Evolutionary conservation across 73 alveolate genomes (phyloP).

Genomic region (Effrenium voratum): DNA sequence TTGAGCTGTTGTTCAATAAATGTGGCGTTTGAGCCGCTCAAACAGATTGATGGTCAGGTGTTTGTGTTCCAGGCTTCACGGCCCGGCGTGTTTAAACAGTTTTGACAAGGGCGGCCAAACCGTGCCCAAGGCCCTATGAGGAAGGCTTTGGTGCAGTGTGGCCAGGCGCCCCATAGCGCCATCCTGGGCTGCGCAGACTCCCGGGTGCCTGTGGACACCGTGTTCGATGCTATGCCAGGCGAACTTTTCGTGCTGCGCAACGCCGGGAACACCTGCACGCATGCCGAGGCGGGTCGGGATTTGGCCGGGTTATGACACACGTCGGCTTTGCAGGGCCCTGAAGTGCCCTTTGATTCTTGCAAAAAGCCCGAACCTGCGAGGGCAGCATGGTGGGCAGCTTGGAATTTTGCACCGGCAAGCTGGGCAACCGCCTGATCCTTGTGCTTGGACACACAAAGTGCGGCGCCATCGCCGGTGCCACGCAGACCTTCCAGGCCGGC

Average conservation of each 20-base stretch:
- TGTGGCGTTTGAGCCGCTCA: too few species aligned
- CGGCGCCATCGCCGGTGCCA: constrained; percentile 67
- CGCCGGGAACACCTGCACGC: constrained; percentile 74
- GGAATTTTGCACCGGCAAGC: constrained; percentile 65
- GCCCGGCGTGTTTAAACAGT: too few species aligned
- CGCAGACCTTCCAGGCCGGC: neutral
- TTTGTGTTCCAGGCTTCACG: too few species aligned
- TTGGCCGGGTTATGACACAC: too few species aligned
- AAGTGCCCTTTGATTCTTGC: too few species aligned
- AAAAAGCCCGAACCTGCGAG: too few species aligned
- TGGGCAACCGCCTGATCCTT: constrained; percentile 37
- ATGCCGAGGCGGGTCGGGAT: too few species aligned
- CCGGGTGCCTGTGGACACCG: constrained; percentile 71
- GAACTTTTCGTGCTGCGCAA: constrained; percentile 54
- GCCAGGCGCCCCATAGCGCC: constrained; percentile 81
- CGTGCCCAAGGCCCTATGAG: too few species aligned
- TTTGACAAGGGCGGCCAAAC: too few species aligned
- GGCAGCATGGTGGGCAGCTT: constrained; percentile 53
- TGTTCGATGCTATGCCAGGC: constrained; percentile 58
- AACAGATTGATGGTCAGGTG: neutral
- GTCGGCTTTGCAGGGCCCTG: too few species aligned
- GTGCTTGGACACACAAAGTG: constrained; percentile 63
- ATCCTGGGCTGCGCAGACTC: constrained; percentile 67
- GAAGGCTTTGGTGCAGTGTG: constrained; percentile 41
- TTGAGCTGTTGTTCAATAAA: too few species aligned